phyloP scores from a whole-genome alignment of 306 rosid species.

The Fragaria nilgerrensis region DNA sequence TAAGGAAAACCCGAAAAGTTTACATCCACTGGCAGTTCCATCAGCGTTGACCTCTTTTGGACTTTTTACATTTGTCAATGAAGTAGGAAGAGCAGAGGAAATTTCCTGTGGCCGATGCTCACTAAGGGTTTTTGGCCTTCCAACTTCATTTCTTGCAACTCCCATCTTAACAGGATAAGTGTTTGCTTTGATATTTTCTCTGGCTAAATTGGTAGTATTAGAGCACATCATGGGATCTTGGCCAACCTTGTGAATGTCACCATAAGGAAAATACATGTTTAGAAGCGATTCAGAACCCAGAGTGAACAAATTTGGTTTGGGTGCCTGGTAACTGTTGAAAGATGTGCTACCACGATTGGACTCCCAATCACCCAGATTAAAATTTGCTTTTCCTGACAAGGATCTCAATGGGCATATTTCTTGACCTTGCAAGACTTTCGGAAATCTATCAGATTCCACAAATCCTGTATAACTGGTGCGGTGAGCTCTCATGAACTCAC shows the following conservation, averaged over 20 bases:
- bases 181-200: slow-evolving; percentile 44
- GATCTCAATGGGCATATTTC: slow-evolving; percentile 84
- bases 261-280: slow-evolving; percentile 54
- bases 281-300: slow-evolving; percentile 49
- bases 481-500: slow-evolving; percentile 65
- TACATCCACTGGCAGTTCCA: slow-evolving; percentile 54
- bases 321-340: slow-evolving; percentile 54
- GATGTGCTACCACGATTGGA: slow-evolving; percentile 46
- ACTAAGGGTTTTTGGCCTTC: slow-evolving; percentile 32
- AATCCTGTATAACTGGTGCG: slow-evolving; percentile 63
- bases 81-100: slow-evolving; percentile 44
- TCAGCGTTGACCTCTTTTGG: slow-evolving; percentile 51
- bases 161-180: slow-evolving; percentile 46
- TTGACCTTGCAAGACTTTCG: slow-evolving; percentile 99
- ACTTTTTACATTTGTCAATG: slow-evolving; percentile 44
- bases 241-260: slow-evolving; percentile 50
- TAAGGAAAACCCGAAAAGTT: slow-evolving; percentile 82
- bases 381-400: slow-evolving; percentile 56
- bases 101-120: slow-evolving; percentile 52
- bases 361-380: slow-evolving; percentile 64
- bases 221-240: slow-evolving; percentile 48
- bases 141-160: slow-evolving; percentile 47
- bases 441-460: slow-evolving; percentile 65
- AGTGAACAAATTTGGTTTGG: slow-evolving; percentile 51
- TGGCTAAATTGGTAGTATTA: slow-evolving; percentile 41